Conservation (phyloP, 495 filamentous ascomycete species). For the Talaromyces wortmannii region DNA sequence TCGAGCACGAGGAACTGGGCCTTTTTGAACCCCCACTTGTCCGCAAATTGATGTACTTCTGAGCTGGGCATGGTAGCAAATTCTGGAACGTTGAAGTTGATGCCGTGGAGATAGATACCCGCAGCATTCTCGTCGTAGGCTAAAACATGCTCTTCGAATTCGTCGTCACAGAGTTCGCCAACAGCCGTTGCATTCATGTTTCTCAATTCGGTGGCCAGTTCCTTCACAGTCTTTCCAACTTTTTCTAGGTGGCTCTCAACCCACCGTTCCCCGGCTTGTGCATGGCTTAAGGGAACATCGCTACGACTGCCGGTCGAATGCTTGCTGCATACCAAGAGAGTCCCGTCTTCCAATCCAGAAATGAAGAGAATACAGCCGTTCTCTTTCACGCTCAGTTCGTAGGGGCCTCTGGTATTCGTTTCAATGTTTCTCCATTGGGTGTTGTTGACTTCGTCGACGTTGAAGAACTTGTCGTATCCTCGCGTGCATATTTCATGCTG, state of each 20-base stretch:
- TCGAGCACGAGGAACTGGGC: conserved; percentile 73
- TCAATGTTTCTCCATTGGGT: conserved; percentile 81
- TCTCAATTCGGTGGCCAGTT: conserved; percentile 69
- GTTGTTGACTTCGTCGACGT: conserved; percentile 66
- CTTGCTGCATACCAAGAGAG: conserved; percentile 92
- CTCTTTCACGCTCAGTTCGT: conserved; percentile 94
- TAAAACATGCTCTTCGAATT: conserved; percentile 94
- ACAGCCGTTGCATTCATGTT: conserved; percentile 85
- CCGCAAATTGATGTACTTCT: conserved; percentile 81
- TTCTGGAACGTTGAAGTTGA: conserved; percentile 87
- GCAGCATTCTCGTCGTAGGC: conserved; percentile 79
- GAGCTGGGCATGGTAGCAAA: conserved; percentile 77
- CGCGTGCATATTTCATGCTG: conserved; percentile 71
- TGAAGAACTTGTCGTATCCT: conserved; percentile 99
- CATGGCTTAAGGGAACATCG: conserved; percentile 71
- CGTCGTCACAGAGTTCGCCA: conserved; percentile 93
- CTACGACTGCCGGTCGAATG: conserved; percentile 79
- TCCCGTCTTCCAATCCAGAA: conserved; percentile 79
- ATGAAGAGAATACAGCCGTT: conserved; percentile 99
- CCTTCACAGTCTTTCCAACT: conserved; percentile 66
- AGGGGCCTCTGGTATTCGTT: conserved; percentile 73
- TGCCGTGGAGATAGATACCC: conserved; percentile 89
- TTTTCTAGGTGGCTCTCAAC: conserved; percentile 69
- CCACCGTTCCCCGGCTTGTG: conserved; percentile 77
- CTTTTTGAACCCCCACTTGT: conserved; percentile 90